Evolutionary conservation across 192 early-diverging fungal species (phyloP).

Genomic region (Phlyctochytrium planicorne): DNA sequence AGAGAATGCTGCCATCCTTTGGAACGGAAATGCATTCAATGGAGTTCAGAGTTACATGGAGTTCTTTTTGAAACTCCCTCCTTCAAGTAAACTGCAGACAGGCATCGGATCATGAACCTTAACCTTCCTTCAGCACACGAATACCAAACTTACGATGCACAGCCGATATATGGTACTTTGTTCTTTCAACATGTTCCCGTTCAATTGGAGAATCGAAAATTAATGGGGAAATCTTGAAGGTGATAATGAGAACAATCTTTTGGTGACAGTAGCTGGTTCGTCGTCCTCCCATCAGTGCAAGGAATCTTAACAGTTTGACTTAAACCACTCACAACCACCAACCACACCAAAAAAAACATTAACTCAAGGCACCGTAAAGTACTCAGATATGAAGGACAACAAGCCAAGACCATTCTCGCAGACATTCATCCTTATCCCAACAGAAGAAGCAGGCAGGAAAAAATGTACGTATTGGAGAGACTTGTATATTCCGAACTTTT

Average conservation of each 20-base stretch:
- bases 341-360: not conserved
- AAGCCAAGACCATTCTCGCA: slow-evolving; percentile 33
- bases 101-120: not conserved
- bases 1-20: slow-evolving; percentile 36
- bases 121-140: slow-evolving; percentile 26
- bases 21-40: slow-evolving; percentile 41
- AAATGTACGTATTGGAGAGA: slow-evolving; percentile 12
- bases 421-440: slow-evolving; percentile 36
- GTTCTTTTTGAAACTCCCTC: slow-evolving; percentile 35
- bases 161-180: slow-evolving; percentile 29
- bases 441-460: slow-evolving; percentile 16
- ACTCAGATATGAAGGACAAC: slow-evolving; percentile 25
- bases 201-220: not conserved
- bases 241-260: slow-evolving; percentile 12
- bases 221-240: not conserved
- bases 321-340: too few species aligned
- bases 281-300: too few species aligned
- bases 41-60: slow-evolving; percentile 24
- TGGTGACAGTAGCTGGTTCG: slow-evolving; percentile 20
- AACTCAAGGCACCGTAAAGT: slow-evolving; percentile 28
- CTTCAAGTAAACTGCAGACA: slow-evolving; percentile 36
- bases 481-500: too few species aligned
- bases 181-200: slow-evolving; percentile 1
- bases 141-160: slow-evolving; percentile 35
- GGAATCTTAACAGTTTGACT: too few species aligned